Base-by-base conservation (phyloP, 2,329 filamentous ascomycete genomes). In the Alternaria longipes region DNA sequence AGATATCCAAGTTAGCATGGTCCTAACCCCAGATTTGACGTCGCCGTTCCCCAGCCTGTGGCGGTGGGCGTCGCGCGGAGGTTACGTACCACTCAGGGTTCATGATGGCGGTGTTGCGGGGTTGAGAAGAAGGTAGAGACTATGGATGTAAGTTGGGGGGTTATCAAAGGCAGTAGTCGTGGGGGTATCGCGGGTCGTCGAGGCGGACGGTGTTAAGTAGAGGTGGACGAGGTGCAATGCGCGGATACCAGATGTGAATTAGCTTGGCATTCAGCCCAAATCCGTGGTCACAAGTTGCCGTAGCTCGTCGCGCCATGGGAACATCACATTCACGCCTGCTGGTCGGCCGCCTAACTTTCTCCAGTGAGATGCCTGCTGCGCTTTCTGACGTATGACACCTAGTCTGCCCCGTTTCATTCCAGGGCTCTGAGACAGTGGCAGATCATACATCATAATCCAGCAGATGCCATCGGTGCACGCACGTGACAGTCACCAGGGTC, bases 61-160 rank as follows among this genome's bases (percentile, higher is more conserved):
- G 74, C 74, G 74, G 69, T 75, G 72, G 66, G 67, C 53, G 55
- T 62, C 56, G 68, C 67, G 63, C 65, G 63, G 66, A 68, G 70
- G 73, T 67, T 75, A 89, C 91, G 80, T 89, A 95, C 92, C 87
- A 95, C 92, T 95, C 92, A 80, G 92, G 92, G 87, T 95, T 95
- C 92, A 95, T 95, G 79, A 75, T 92, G 86, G 81, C 73, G 70
- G 70, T 59, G 54, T 56, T 65, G 63, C 53, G 64, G 54, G 50
- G 55, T 34, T 18, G 56, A 49, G 36, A 42, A 56, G 54, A 50
- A 57, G 56, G 59, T 42, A 56, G 41, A 56, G 65, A 56, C 53
- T 56, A 63, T 51, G 56, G 38, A 57, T 62, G 56, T 53, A 51
- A 41, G 52, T 64, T 54, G 64, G 63, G 51, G 53, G 54, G 58